These are phyloP conservation scores for Leishmania major DNA, from an alignment of 208 protist species.

Conservation along the genomic window DNA sequence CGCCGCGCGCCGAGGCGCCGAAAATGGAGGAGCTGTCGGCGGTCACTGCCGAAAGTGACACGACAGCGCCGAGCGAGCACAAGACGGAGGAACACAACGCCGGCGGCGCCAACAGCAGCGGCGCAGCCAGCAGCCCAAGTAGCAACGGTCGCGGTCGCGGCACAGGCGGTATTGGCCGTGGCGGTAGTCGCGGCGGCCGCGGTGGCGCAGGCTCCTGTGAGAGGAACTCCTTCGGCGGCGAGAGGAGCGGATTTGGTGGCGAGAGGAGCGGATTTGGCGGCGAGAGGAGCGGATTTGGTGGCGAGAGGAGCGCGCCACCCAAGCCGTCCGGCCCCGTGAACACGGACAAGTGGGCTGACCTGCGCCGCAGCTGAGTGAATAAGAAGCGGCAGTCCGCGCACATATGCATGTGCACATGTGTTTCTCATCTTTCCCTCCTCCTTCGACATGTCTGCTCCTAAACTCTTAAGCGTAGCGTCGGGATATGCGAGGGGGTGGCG, in stretches of 20 bases:
- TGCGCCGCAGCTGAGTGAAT: conserved; percentile 26
- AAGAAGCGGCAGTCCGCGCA: neutral
- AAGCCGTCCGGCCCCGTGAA: conserved; percentile 18
- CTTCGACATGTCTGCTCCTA: neutral
- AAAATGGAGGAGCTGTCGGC: conserved; percentile 17
- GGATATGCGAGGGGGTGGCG: neutral
- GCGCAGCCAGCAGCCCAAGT: conserved; percentile 5
- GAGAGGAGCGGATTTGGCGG: conserved; percentile 1
- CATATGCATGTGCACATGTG: neutral
- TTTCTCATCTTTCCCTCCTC: neutral
- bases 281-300: neutral
- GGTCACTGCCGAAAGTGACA: conserved; percentile 6
- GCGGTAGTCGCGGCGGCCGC: conserved; percentile 24
- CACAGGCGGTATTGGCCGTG: conserved; percentile 18
- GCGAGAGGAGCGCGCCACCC: neutral
- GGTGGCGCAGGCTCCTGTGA: conserved; percentile 9
- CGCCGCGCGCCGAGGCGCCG: conserved; percentile 48
- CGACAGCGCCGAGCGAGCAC: conserved; percentile 13
- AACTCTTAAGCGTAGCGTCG: neutral
- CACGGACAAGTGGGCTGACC: conserved; percentile 27
- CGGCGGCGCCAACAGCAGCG: conserved; percentile 3
- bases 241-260: conserved; percentile 1
- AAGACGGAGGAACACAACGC: neutral
- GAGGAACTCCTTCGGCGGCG: neutral
- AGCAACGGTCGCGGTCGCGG: conserved; percentile 31